These are phyloP conservation scores for Clausena lansium DNA, from an alignment of 345 rosid species.

Conservation along the genomic window DNA sequence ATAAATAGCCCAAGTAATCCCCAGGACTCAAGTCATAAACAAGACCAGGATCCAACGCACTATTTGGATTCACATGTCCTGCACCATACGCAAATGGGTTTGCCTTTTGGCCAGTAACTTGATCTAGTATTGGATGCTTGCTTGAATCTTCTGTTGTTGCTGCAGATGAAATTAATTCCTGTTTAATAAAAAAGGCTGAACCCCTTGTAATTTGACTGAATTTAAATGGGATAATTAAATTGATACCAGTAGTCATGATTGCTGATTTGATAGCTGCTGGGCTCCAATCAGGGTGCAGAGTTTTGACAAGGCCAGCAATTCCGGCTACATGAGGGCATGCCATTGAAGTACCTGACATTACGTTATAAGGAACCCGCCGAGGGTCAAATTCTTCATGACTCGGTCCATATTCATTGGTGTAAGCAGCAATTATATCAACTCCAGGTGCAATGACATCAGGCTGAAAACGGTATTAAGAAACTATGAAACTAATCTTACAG, in stretches of 20 bases:
- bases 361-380: conserved; percentile 28
- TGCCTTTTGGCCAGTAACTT: not conserved
- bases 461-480: conserved; percentile 17
- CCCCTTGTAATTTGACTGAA: too few species aligned
- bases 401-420: conserved; percentile 24
- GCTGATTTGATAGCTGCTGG: conserved; percentile 53
- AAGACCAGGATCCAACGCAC: conserved; percentile 12
- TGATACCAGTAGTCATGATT: conserved; percentile 50
- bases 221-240: too few species aligned
- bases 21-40: not conserved
- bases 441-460: conserved; percentile 69
- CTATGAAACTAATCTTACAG: too few species aligned
- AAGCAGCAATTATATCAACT: conserved; percentile 46
- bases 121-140: conserved; percentile 7
- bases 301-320: conserved; percentile 49
- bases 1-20: conserved; percentile 3
- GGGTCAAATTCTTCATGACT: too few species aligned
- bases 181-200: too few species aligned
- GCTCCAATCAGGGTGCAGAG: conserved; percentile 48
- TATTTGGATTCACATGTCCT: conserved; percentile 9
- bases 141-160: conserved; percentile 35
- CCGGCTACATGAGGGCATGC: conserved; percentile 59
- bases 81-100: not conserved
- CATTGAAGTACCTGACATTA: conserved; percentile 55
- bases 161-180: not conserved